These are phyloP conservation scores for Aspergillus tamarii DNA, from an alignment of 2,329 filamentous ascomycete species.

Conservation along the genomic window DNA sequence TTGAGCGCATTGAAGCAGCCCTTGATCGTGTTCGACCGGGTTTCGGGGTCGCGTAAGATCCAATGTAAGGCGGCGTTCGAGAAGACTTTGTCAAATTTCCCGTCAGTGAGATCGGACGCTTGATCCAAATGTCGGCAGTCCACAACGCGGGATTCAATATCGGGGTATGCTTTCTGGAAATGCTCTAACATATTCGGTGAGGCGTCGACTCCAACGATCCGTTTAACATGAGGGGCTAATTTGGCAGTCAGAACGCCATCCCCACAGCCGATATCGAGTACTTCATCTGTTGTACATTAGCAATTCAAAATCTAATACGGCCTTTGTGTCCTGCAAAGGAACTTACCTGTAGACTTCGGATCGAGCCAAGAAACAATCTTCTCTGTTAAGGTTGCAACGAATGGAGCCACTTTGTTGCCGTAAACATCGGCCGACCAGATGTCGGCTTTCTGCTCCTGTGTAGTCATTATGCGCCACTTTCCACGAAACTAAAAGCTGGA, in stretches of 20 bases:
- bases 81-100: slow-evolving; percentile 59
- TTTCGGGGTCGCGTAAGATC: slow-evolving; percentile 58
- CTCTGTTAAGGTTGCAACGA: not conserved
- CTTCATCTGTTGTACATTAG: slow-evolving; percentile 47
- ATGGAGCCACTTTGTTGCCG: slow-evolving; percentile 3
- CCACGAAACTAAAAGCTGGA: not conserved
- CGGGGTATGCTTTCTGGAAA: slow-evolving; percentile 48
- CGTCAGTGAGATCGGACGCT: slow-evolving; percentile 27
- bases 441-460: not conserved
- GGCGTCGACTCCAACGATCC: slow-evolving; percentile 62
- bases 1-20: slow-evolving; percentile 57
- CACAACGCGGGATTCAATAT: slow-evolving; percentile 34
- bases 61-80: slow-evolving; percentile 71
- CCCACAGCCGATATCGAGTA: slow-evolving; percentile 68
- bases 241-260: slow-evolving; percentile 64
- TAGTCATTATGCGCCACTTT: not conserved
- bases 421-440: slow-evolving; percentile 3
- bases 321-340: not conserved
- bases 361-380: slow-evolving; percentile 45
- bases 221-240: slow-evolving; percentile 53
- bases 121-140: slow-evolving; percentile 41
- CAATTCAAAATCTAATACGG: not conserved
- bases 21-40: slow-evolving; percentile 56
- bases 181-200: slow-evolving; percentile 63
- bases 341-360: slow-evolving; percentile 50